phyloP scores from a whole-genome alignment of 2,329 filamentous ascomycete genomes.

The Hymenoscyphus infarciens region DNA sequence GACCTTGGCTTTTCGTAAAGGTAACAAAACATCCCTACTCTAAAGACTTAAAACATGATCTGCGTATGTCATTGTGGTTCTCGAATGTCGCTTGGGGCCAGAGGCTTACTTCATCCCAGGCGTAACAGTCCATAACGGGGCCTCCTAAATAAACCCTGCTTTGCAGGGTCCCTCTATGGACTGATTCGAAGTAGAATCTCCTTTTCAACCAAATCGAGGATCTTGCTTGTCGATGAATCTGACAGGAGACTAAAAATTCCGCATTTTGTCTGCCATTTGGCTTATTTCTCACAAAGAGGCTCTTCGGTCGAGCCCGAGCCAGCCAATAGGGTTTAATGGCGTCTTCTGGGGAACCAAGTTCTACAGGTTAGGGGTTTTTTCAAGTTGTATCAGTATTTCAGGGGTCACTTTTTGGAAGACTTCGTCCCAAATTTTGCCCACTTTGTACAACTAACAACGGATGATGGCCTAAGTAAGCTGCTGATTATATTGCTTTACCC shows the following conservation, averaged over 20 bases:
- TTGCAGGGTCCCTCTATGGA: no score
- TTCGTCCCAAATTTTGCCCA: background rate
- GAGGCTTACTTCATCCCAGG: no score
- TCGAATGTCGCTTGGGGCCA: background rate
- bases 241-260: background rate
- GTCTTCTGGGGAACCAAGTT: background rate
- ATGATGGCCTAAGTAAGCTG: background rate
- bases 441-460: background rate
- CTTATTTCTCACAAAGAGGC: background rate
- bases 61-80: background rate
- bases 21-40: no score
- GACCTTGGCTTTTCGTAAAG: no score
- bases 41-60: background rate
- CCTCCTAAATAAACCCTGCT: no score
- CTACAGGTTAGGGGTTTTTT: background rate
- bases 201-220: background rate
- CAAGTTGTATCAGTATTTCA: background rate
- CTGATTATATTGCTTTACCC: background rate
- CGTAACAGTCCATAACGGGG: no score
- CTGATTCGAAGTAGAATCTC: background rate
- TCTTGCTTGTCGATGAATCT: background rate
- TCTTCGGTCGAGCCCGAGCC: background rate
- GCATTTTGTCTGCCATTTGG: background rate
- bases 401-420: background rate
- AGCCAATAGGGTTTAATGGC: background rate